These are phyloP conservation scores for Jamesozyma spencerorum DNA, from an alignment of 805 yeast species.

Conservation along the genomic window DNA sequence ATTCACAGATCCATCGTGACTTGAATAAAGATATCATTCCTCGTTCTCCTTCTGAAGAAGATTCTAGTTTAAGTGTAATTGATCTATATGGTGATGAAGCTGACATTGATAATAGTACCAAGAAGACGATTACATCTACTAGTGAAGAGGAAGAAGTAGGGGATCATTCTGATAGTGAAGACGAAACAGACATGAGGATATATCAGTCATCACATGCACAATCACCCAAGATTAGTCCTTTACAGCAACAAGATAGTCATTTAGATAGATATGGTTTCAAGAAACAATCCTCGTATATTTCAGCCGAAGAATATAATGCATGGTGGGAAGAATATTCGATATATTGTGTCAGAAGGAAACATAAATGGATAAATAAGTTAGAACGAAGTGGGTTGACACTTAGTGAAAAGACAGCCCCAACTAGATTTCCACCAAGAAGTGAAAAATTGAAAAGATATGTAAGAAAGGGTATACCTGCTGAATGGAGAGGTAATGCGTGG, in stretches of 20 bases:
- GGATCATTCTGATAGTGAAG: background rate
- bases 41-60: conserved; percentile 8
- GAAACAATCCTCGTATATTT: conserved; percentile 47
- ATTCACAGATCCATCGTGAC: no score
- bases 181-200: background rate
- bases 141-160: background rate
- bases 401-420: conserved; percentile 38
- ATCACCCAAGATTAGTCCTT: background rate
- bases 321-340: conserved; percentile 71
- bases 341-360: conserved; percentile 54
- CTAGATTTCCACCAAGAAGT: conserved; percentile 66
- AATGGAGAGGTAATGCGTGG: conserved; percentile 97
- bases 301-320: conserved; percentile 48
- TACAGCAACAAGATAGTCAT: conserved; percentile 7
- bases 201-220: background rate
- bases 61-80: conserved; percentile 30
- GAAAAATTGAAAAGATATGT: conserved; percentile 73
- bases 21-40: no score
- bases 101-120: conserved; percentile 7
- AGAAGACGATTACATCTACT: background rate
- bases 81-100: conserved; percentile 31
- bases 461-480: conserved; percentile 90
- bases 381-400: conserved; percentile 54
- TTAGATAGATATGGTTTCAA: conserved; percentile 84
- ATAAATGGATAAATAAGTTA: conserved; percentile 68